Evolutionary conservation across 1,284 basidiomycete species (phyloP), one percentile per base, ranked within the genome.

Genomic region (Heterobasidion occidentale): DNA sequence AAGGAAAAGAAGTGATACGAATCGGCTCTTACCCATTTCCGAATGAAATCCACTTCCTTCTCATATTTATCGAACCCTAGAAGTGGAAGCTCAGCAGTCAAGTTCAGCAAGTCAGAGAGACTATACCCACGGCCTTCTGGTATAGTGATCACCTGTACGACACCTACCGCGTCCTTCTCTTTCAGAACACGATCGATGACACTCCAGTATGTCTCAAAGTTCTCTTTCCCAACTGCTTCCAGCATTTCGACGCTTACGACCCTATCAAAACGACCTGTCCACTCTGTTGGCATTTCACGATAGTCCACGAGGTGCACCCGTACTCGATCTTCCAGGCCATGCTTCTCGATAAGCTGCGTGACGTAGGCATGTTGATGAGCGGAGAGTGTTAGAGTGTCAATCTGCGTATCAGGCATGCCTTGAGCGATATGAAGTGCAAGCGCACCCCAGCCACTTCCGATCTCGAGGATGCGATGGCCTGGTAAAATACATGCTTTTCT

Each of bases 191-290:
- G 83, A 64, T 91, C 81, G 45, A 92, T 77, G 47, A 79, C 73
- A 34, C 69, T 67, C 77, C 88, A 92, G 68, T 90, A 90, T 45
- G 72, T 76, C 52, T 79, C 74, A 59, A 89, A 64, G 64, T 80
- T 89, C 62, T 87, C 85, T 56, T 73, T 68, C 3, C 90, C 90
- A 8, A 92, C 88, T 0, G 84, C 84, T 67, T 92, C 89, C 12
- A 92, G 79, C 88, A 92, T 91, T 71, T 91, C 89, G 46, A 90
- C 76, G 58, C 85, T 87, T 19, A 92, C 76, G 11, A 92, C 75
- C 3, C 88, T 71, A 65, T 91, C 88, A 65, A 92, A 91, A 8
- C 68, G 61, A 27, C 78, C 77, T 57, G 78, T 70, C 86, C 87
- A 90, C 27, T 52, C 54, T 19, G 54, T 46, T 15, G 51, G 48